Conservation (phyloP, 2,329 filamentous ascomycete species). For the Colletotrichum siamense region DNA sequence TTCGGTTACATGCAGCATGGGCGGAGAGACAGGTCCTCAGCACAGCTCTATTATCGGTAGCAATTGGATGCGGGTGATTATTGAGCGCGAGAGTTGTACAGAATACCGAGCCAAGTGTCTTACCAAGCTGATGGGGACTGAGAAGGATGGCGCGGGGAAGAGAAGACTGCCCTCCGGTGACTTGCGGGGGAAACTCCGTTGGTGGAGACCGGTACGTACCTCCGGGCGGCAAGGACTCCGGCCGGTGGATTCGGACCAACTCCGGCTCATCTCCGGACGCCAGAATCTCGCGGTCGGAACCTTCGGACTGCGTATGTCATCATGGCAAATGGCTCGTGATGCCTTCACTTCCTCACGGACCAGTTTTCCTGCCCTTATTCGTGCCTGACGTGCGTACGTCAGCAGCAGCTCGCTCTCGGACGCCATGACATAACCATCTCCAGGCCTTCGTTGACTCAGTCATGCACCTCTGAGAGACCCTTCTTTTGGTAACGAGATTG, state of each 20-base stretch:
- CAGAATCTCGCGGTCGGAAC: background rate
- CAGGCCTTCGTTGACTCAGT: background rate
- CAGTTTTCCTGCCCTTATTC: background rate
- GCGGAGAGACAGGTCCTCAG: background rate
- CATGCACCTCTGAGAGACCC: background rate
- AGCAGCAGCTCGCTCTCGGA: background rate
- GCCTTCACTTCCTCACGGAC: background rate
- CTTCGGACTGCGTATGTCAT: background rate
- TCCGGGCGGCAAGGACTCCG: background rate
- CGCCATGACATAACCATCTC: background rate
- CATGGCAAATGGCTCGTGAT: background rate
- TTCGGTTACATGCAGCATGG: background rate
- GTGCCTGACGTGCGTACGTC: background rate
- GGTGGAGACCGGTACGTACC: background rate
- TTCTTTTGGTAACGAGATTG: background rate
- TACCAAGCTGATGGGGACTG: too few relatives aligned
- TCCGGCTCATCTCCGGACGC: background rate
- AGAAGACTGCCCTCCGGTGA: background rate
- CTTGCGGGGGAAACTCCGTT: background rate
- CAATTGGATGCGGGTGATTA: background rate
- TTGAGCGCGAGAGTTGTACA: background rate
- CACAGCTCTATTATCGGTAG: background rate
- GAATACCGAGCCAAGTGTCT: background rate
- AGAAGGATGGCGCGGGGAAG: background rate
- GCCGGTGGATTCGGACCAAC: background rate